phyloP scores from a whole-genome alignment of 1,284 basidiomycete species.

The Rhodotorula sp. region DNA sequence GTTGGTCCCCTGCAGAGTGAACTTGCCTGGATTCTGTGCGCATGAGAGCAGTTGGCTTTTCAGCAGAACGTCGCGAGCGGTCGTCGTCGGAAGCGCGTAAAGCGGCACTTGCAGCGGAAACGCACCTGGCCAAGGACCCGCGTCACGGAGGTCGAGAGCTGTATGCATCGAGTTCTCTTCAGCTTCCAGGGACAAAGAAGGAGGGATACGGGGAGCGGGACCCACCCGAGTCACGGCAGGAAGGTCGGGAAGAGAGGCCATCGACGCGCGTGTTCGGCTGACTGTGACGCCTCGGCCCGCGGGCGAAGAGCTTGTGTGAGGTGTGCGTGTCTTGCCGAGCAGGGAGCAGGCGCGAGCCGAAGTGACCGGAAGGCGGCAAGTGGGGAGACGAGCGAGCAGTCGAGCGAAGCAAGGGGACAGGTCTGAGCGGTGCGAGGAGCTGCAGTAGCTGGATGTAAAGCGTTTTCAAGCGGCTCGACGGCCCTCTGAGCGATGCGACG shows the following conservation, averaged over 20 bases:
- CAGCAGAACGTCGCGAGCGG: no score
- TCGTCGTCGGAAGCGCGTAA: neutral
- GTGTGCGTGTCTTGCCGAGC: no score
- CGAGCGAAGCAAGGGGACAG: no score
- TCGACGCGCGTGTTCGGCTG: neutral
- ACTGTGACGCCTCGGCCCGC: no score
- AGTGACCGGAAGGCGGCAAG: no score
- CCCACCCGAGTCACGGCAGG: conserved; percentile 11
- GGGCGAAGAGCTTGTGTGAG: no score
- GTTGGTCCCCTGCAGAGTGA: conserved; percentile 92
- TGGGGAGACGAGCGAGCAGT: no score
- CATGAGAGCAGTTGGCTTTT: neutral
- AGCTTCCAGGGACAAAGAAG: neutral
- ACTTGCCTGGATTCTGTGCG: conserved; percentile 63
- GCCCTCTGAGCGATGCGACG: no score
- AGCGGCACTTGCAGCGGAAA: no score
- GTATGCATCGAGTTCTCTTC: neutral
- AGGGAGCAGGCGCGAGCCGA: neutral
- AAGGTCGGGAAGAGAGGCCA: conserved; percentile 8
- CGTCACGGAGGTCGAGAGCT: conserved; percentile 26
- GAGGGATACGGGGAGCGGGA: neutral
- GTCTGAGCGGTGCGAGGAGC: no score
- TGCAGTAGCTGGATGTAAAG: no score
- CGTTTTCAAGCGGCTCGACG: no score
- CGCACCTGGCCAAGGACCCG: conserved; percentile 21